Conservation (phyloP, 495 filamentous ascomycete species). For the Wilcoxina mikolae region DNA sequence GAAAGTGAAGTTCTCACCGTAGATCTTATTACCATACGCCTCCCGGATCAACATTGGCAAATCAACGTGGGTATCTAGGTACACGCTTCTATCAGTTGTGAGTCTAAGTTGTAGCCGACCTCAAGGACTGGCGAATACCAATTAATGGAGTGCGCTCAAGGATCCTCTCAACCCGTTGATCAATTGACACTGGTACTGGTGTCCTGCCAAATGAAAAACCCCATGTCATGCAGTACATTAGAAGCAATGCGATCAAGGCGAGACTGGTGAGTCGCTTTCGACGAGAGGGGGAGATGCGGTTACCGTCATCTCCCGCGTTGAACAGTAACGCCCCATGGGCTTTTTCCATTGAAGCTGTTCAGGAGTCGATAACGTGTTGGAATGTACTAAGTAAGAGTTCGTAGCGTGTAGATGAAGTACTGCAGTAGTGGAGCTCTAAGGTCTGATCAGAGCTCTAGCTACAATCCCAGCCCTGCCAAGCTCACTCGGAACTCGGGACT, state of each 20-base stretch:
- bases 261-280: not conserved
- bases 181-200: constrained; percentile 29
- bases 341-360: too few species aligned
- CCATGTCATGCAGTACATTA: not conserved
- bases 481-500: too few species aligned
- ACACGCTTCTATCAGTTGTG: constrained; percentile 7
- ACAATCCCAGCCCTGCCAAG: too few species aligned
- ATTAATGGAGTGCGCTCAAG: constrained; percentile 63
- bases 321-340: too few species aligned
- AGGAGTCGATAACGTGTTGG: too few species aligned
- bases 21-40: constrained; percentile 63
- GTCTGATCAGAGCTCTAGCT: too few species aligned
- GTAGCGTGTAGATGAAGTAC: too few species aligned
- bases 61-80: constrained; percentile 81
- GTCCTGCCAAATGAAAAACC: not conserved
- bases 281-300: not conserved
- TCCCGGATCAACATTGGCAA: constrained; percentile 56
- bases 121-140: constrained; percentile 39
- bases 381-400: too few species aligned
- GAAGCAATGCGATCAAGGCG: not conserved
- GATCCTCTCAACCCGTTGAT: constrained; percentile 54
- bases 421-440: too few species aligned
- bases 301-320: too few species aligned
- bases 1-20: constrained; percentile 53
- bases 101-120: constrained; percentile 7